A percentile compares a stretch with the other conserved stretches of the same genome.
These are phyloP conservation scores for Tephrocybe rancida DNA, from an alignment of 768 basidiomycete genomes.

Conservation along the genomic window DNA sequence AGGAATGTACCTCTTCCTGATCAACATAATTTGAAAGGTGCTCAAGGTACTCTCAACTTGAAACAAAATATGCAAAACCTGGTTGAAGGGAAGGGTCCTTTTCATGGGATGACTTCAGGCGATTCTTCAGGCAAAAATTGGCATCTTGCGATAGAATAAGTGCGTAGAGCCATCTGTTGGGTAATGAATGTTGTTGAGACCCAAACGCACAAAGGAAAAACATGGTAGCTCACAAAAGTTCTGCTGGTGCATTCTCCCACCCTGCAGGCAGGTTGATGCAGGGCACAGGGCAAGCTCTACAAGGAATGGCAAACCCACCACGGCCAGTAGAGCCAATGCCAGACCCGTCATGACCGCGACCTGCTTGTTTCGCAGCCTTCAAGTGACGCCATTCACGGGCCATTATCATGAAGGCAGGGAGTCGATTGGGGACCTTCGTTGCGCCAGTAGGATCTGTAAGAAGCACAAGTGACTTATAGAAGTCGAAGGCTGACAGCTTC, in stretches of 20 bases:
- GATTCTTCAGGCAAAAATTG: conserved; percentile 19
- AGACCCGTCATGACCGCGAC: conserved; percentile 10
- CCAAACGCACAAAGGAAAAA: neutral
- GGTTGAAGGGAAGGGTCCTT: conserved; percentile 17
- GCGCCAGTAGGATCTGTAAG: conserved; percentile 7
- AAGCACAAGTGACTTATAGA: conserved; percentile 4
- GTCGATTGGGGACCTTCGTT: conserved; percentile 6
- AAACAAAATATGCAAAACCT: conserved; percentile 8
- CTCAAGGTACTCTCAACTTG: neutral
- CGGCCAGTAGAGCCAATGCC: conserved; percentile 4
- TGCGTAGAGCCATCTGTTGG: conserved; percentile 16
- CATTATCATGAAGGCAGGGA: conserved; percentile 8
- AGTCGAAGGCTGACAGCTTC: conserved; percentile 5
- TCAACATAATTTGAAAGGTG: conserved; percentile 14
- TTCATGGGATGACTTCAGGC: conserved; percentile 8
- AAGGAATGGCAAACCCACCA: conserved; percentile 9
- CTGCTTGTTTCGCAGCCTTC: conserved; percentile 16
- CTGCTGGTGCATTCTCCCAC: conserved; percentile 14
- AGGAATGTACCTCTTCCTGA: conserved; percentile 7
- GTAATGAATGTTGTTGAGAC: neutral
- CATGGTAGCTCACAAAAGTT: neutral
- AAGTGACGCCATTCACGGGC: conserved; percentile 16
- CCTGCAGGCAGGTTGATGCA: conserved; percentile 10
- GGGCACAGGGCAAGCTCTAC: conserved; percentile 15
- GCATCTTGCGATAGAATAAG: conserved; percentile 19